Base-by-base conservation (phyloP, 495 filamentous ascomycete species). In the Penicillium paxilli region DNA sequence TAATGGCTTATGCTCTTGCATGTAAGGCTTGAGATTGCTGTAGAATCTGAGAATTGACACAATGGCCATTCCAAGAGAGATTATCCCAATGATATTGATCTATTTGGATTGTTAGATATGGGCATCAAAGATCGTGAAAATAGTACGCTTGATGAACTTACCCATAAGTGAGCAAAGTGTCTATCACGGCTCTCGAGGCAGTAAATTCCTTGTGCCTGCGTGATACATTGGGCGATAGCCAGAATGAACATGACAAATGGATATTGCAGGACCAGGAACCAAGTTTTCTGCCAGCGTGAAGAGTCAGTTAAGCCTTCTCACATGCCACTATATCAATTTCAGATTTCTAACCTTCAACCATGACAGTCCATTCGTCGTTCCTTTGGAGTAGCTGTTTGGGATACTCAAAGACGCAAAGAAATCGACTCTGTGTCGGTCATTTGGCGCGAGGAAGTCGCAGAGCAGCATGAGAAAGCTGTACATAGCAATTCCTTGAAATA, bases 91-190 rank as follows among this genome's bases (percentile, higher is more conserved):
- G 28, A 68, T 46, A 0, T 59, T 55, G 1, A 72, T 52, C 68
- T 71, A 10, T 51, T 41, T 19, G 41, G 22, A 55, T 26, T 21
- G 2, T 51, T 8, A 42, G 16, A 22, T 14, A 14, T n/a, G 5
- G 9, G 45, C 12, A n/a, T n/a, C n/a, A n/a, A n/a, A n/a, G n/a
- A n/a, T n/a, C n/a, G n/a, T n/a, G n/a, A n/a, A n/a, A n/a, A n/a
- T n/a, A 9, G 11, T 25, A 40, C 16, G 16, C 33, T 14, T 20
- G 11, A 5, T 19, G 3, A 1, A 51, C 55, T 8, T 44, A 74
- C 69, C 70, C 72, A 75, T 8, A 72, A 42, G 54, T 73, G 67
- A 23, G 67, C 70, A 54, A 68, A 73, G 41, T 69, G 55, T 14
- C 57, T 25, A 8, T 61, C 47, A 8, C 47, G 53, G 14, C 60